Evolutionary conservation across 208 protist genomes (phyloP), one percentile per base, ranked within the genome.

Genomic region (Crithidia bombi): DNA sequence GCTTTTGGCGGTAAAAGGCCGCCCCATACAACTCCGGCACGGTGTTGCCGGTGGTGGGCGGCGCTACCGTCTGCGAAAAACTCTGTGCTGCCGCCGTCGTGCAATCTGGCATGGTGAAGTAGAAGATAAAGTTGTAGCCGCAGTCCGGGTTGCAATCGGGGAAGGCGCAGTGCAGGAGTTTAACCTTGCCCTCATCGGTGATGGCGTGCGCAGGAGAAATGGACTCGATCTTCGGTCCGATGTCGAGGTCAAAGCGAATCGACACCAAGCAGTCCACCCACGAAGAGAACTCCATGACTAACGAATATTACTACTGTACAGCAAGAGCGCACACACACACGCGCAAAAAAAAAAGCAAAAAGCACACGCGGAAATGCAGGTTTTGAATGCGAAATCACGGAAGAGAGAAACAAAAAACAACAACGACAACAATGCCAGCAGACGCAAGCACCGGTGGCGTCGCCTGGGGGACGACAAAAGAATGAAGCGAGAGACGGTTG

Each of bases 221-320:
- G 65, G 76, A 72, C 50, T 96, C 91, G 15, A 94, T 81, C 35
- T 83, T 81, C 2, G 91, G 91, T 1, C 91, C 91, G 70, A 93
- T 76, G 59, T 93, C 88, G 17, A 96, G 67, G 64, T 96, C 91
- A 73, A 96, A 96, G 26, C 88, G 86, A n/a, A 96, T 89, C 28
- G 81, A 89, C 23, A 91, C 76, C 28, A 96, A 78, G 47, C 91
- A 96, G 73, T 86, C 74, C 26, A 87, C 80, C 89, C 91, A 96
- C 32, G 73, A 65, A 26, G 85, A 89, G 61, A 74, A 57, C 33
- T 32, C 56, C 58, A 67, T 67, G 41, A 46, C 21, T 55, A 62
- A 79, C 58, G 67, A 30, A 66, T 55, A 58, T 71, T 59, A 69
- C n/a, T n/a, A n/a, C n/a, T n/a, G n/a, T n/a, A n/a, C n/a, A n/a